phyloP scores from a whole-genome alignment of 371 early-diverging fungal genomes.

The Phascolomyces articulosus region DNA sequence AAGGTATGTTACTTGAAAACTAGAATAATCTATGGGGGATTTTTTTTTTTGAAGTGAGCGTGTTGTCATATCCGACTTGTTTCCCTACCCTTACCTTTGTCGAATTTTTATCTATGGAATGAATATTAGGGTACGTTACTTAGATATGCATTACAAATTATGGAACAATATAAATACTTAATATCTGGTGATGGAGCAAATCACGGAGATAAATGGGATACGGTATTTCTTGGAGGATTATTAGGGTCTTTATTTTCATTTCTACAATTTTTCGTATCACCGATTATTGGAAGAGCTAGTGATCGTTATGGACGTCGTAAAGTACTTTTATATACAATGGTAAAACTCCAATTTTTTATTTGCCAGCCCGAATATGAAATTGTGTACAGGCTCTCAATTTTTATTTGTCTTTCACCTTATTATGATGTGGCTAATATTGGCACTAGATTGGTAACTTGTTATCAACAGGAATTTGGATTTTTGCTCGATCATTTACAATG shows the following conservation, averaged over 20 bases:
- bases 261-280: conserved; percentile 90
- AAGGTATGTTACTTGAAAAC: conserved; percentile 33
- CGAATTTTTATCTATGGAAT: background rate
- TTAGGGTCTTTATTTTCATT: conserved; percentile 93
- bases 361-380: background rate
- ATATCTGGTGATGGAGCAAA: conserved; percentile 14
- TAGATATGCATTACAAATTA: conserved; percentile 30
- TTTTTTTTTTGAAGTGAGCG: too few relatives aligned
- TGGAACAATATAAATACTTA: conserved; percentile 43
- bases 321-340: conserved; percentile 87
- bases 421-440: background rate
- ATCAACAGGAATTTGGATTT: conserved; percentile 88
- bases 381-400: too few relatives aligned
- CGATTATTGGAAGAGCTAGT: conserved; percentile 81
- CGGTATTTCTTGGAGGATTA: conserved; percentile 93
- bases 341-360: conserved; percentile 17
- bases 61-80: too few relatives aligned
- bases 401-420: too few relatives aligned
- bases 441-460: conserved; percentile 84
- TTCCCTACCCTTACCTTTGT: too few relatives aligned
- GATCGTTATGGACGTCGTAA: conserved; percentile 87
- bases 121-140: conserved; percentile 32
- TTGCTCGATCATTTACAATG: conserved; percentile 77
- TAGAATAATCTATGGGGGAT: background rate
- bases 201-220: conserved; percentile 66